Evolutionary conservation across 176 grass and related monocot species (phyloP).

Genomic region (Oryza longistaminata): DNA sequence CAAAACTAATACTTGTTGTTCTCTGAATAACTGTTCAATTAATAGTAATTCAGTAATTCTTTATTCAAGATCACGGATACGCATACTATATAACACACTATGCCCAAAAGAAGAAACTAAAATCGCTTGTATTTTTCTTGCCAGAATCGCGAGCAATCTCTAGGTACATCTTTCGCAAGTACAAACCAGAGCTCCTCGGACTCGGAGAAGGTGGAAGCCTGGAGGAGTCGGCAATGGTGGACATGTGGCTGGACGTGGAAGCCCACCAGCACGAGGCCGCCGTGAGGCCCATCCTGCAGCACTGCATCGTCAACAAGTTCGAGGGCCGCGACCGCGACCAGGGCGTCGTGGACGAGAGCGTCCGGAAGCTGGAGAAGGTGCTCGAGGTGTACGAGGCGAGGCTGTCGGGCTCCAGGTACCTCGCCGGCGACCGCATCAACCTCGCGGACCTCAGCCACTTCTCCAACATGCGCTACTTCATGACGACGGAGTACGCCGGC

Average conservation of each 20-base stretch:
- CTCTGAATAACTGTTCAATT: background rate
- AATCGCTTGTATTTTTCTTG: background rate
- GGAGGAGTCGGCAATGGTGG: conserved; percentile 35
- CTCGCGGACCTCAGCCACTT: conserved; percentile 51
- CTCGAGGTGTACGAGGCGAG: conserved; percentile 50
- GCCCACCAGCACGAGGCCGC: conserved; percentile 32
- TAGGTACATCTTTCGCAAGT: conserved; percentile 41
- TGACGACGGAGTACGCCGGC: conserved; percentile 31
- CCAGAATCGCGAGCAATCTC: conserved; percentile 53
- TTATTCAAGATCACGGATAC: background rate
- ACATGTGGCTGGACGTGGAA: conserved; percentile 53
- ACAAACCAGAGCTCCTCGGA: conserved; percentile 36
- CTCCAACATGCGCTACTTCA: conserved; percentile 42
- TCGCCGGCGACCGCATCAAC: conserved; percentile 46
- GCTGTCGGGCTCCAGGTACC: conserved; percentile 14
- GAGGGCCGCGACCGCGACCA: conserved; percentile 34
- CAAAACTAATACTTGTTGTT: background rate
- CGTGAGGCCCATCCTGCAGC: background rate
- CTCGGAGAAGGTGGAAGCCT: conserved; percentile 21
- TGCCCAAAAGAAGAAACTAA: background rate
- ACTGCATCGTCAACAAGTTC: conserved; percentile 28
- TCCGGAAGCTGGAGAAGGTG: conserved; percentile 32
- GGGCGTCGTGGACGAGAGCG: conserved; percentile 10
- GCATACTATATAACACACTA: too few species aligned
- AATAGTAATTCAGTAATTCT: background rate